Conservation (phyloP, 257 asterid genomes). For the Solanum virginianum region DNA sequence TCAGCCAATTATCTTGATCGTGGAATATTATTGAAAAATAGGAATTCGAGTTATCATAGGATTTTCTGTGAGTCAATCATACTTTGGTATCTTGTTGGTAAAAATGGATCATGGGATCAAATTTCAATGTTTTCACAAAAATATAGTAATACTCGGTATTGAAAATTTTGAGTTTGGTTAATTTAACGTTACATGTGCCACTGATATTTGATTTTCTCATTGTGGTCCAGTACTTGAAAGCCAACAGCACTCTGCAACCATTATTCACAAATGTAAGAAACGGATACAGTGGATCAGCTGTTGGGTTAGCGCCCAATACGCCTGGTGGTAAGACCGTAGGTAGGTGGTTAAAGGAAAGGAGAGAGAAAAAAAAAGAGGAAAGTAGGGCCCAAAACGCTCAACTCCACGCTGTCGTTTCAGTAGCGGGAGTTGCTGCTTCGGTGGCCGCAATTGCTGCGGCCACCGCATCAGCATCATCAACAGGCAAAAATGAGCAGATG, state of each 20-base stretch:
- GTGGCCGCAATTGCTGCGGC: constrained; percentile 92
- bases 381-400: constrained; percentile 86
- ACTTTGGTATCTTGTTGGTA: no score
- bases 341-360: constrained; percentile 86
- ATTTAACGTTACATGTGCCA: neutral
- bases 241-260: constrained; percentile 86
- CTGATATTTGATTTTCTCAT: neutral
- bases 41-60: no score
- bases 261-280: constrained; percentile 58
- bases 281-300: constrained; percentile 21
- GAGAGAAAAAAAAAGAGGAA: constrained; percentile 92
- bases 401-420: constrained; percentile 81
- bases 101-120: neutral
- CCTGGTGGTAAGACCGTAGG: constrained; percentile 93
- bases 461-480: constrained; percentile 68
- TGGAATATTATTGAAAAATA: no score
- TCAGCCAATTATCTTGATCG: no score
- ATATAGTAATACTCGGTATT: no score
- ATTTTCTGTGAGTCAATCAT: no score
- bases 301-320: constrained; percentile 44
- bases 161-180: neutral
- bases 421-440: constrained; percentile 92
- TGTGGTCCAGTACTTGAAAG: constrained; percentile 56
- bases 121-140: neutral
- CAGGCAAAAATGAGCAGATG: constrained; percentile 59